These are phyloP conservation scores for Rhexocercosporidium sp. DNA, from an alignment of 2,329 filamentous ascomycete species.

Conservation along the genomic window DNA sequence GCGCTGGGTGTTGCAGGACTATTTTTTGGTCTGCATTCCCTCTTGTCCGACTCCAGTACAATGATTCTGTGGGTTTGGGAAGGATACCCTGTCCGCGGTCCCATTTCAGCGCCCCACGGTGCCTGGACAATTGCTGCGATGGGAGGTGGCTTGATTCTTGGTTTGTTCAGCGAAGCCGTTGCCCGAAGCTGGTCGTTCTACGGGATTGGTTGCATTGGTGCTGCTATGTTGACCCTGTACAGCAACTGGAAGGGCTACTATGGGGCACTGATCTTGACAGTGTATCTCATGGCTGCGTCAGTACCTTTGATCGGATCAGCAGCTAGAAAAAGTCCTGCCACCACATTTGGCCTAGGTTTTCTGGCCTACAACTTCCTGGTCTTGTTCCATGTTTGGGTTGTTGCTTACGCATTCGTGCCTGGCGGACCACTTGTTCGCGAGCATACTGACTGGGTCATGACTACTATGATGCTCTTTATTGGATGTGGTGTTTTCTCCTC, in stretches of 20 bases:
- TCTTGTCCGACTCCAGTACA: slow-evolving; percentile 95
- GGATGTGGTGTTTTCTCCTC: slow-evolving; percentile 84
- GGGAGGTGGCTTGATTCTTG: slow-evolving; percentile 78
- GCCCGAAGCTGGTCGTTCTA: slow-evolving; percentile 81
- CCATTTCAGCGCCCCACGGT: slow-evolving; percentile 87
- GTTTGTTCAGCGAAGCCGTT: slow-evolving; percentile 74
- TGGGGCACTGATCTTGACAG: slow-evolving; percentile 75
- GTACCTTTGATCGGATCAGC: slow-evolving; percentile 78
- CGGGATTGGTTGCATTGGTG: slow-evolving; percentile 78
- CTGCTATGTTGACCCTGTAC: slow-evolving; percentile 76
- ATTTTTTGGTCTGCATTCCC: slow-evolving; percentile 87
- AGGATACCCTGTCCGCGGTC: slow-evolving; percentile 88
- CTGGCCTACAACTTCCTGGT: slow-evolving; percentile 91
- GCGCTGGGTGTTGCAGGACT: slow-evolving; percentile 81
- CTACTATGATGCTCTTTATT: slow-evolving; percentile 80
- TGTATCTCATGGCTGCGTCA: slow-evolving; percentile 82
- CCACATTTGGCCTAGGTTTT: slow-evolving; percentile 87
- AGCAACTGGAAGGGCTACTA: slow-evolving; percentile 90
- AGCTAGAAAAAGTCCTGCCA: slow-evolving; percentile 75
- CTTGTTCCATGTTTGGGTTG: slow-evolving; percentile 98
- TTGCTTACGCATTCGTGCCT: slow-evolving; percentile 97
- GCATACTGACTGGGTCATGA: slow-evolving; percentile 95
- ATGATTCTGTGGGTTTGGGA: slow-evolving; percentile 99
- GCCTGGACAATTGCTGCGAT: slow-evolving; percentile 86
- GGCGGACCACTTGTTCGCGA: slow-evolving; percentile 92